Evolutionary conservation across 768 basidiomycete species (phyloP), one percentile per base, ranked within the genome.

Genomic region (Serendipita sp.): DNA sequence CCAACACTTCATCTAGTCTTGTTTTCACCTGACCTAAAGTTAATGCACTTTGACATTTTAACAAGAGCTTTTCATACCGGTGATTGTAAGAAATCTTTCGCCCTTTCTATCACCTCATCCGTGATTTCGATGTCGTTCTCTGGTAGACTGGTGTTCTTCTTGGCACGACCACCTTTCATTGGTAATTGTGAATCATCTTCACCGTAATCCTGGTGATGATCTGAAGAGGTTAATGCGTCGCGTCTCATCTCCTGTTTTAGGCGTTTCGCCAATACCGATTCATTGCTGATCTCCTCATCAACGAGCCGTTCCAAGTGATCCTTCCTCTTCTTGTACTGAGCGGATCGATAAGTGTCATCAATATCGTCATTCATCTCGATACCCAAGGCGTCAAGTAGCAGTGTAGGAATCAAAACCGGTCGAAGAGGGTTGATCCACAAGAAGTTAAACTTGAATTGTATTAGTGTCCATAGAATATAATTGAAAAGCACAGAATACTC

Each of bases 351-450:
- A 64, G 10, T 37, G 34, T 66, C 8, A 70, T 54, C 3, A 72
- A 71, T 45, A 30, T 76, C 75, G 45, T 81, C 77, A 24, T 78
- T 68, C 41, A 72, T 8, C 13, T 60, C 56, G 32, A 60, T 32
- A 38, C 35, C 69, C 56, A 91, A 70, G 2, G 80, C 81, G 28
- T 87, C 83, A 64, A 83, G 72, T 46, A 93, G 74, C 4, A 81
- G 84, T 28, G 76, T 71, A 15, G 91, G 89, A 70, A 91, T 84
- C 35, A 86, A 76, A 45, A 85, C 81, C 4, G 75, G 73, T 70
- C 84, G 79, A 64, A 78, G 76, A 1, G 88, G 84, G 70, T 91
- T 82, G 63, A 93, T 77, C 83, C 86, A 89, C 32, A 90, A 76
- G 37, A 87, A 81, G 70, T 92, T 90, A 74, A 91, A 90, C 91